Base-by-base conservation (phyloP, 768 basidiomycete species). In the Russula earlei region DNA sequence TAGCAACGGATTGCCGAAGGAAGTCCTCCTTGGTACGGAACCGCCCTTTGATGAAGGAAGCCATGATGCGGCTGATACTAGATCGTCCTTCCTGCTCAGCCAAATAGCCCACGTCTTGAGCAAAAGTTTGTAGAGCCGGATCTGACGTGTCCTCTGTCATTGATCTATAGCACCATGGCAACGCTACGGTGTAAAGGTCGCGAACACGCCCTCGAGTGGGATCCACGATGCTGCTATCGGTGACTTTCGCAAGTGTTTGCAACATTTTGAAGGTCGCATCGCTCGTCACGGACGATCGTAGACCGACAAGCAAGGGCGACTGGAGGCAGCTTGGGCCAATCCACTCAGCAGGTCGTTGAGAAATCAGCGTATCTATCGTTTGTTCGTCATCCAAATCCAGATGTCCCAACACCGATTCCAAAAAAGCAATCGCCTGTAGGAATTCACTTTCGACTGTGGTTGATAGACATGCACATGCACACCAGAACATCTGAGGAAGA, bases 1-100 rank as follows among this genome's bases (percentile, higher is more conserved):
- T 85, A 2, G 82, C 76, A 20, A 91, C 84, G 0, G 90, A 91
- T 66, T 96, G 91, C 5, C 91, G 83, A 56, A 95, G 77, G 71
- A 95, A 95, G 70, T 96, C 93, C 50, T 97, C 93, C 64, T 85
- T 85, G 2, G 91, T 91, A 46, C 93, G 77, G 75, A 97, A 96
- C 49, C 88, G 85, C 20, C 77, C 75, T 69, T 90, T 90, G 53
- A 87, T 81, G 63, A 94, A 94, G 3, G 90, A 92, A 4, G 77
- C 84, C 85, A 95, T 88, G 65, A 97, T 87, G 46, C 88, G 84
- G 51, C 82, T 77, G 63, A 96, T 88, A 64, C 85, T 87, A n/a
- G 80, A 77, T 27, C 83, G 78, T 25, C 82, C 83, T 61, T 91
- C 86, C 46, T 72, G 68, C 38, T 81, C 80, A 3, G 94, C 93